Conservation (phyloP, 768 basidiomycete species). For the Phallus indusiatus region DNA sequence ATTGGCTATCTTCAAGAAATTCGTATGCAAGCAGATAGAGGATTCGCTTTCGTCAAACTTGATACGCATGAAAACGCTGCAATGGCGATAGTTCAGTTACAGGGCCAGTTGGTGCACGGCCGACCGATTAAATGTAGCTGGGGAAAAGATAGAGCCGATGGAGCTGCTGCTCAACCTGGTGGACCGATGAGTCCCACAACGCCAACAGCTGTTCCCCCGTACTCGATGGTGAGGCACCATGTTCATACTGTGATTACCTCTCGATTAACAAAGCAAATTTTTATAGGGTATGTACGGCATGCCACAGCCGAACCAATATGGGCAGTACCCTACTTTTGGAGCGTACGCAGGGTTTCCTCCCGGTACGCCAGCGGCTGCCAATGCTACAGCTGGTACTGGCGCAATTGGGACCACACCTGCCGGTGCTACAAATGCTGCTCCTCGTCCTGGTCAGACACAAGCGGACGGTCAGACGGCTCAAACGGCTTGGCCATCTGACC, state of each 20-base stretch:
- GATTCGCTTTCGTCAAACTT: constrained; percentile 97
- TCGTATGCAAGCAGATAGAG: constrained; percentile 97
- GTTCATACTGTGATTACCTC: background rate
- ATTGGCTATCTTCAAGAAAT: constrained; percentile 99
- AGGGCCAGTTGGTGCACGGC: constrained; percentile 96
- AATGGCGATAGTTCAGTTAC: constrained; percentile 93
- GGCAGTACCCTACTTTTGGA: constrained; percentile 65
- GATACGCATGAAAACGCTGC: constrained; percentile 99
- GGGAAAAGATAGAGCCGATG: constrained; percentile 90
- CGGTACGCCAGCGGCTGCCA: constrained; percentile 49
- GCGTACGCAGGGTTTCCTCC: constrained; percentile 60
- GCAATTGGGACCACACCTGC: constrained; percentile 47
- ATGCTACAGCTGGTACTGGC: constrained; percentile 39
- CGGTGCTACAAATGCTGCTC: constrained; percentile 42
- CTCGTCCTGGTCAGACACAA: constrained; percentile 12
- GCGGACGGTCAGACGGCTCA: constrained; percentile 27
- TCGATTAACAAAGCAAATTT: constrained; percentile 8
- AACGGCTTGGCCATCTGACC: constrained; percentile 52
- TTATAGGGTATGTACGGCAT: constrained; percentile 81
- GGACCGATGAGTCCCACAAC: constrained; percentile 54
- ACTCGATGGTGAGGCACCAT: constrained; percentile 62
- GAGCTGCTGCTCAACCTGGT: constrained; percentile 35
- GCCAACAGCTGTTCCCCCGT: constrained; percentile 21
- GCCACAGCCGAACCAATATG: constrained; percentile 74
- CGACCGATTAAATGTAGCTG: constrained; percentile 97